These are phyloP conservation scores for Ceratocystis diversiconidia DNA, from an alignment of 2,329 filamentous ascomycete species.

Conservation along the genomic window DNA sequence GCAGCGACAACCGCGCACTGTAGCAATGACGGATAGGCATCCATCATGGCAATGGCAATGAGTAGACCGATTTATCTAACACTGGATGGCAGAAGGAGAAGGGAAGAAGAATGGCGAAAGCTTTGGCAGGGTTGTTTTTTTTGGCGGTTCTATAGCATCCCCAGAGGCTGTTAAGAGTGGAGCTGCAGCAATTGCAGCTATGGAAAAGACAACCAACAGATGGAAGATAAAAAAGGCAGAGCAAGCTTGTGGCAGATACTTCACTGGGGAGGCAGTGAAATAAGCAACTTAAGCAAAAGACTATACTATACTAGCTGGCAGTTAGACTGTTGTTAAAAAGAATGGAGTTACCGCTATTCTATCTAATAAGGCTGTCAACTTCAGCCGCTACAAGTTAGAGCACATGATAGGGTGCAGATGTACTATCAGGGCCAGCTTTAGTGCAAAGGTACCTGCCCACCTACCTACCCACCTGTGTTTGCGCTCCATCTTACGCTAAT, in stretches of 20 bases:
- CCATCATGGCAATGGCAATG: slow-evolving; percentile 41
- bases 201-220: neutral
- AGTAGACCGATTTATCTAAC: neutral
- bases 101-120: neutral
- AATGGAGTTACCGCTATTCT: too few species aligned
- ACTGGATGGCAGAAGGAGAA: neutral
- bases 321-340: too few species aligned
- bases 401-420: too few species aligned
- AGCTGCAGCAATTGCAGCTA: neutral
- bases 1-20: slow-evolving; percentile 78
- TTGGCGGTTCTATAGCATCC: neutral
- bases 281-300: neutral
- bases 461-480: neutral
- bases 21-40: slow-evolving; percentile 70
- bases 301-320: neutral
- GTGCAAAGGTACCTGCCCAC: neutral
- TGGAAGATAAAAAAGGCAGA: neutral
- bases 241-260: neutral
- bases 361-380: too few species aligned
- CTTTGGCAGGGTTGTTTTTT: neutral
- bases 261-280: neutral
- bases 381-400: too few species aligned
- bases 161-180: neutral
- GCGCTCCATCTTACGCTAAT: neutral
- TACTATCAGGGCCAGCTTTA: neutral